Evolutionary conservation across 805 yeast species (phyloP).

Genomic region (Candida qinlingensis): DNA sequence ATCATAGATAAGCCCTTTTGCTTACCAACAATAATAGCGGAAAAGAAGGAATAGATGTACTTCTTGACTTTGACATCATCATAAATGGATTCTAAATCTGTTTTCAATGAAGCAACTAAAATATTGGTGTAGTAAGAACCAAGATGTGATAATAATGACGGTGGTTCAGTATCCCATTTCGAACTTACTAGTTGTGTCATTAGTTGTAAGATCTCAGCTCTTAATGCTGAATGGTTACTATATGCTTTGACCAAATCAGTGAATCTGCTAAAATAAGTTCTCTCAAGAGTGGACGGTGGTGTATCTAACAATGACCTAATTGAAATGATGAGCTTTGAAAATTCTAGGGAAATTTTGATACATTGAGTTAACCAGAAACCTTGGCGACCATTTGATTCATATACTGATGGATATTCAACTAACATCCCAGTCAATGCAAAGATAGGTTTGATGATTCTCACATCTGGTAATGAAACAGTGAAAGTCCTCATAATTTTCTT

Average conservation of each 20-base stretch:
- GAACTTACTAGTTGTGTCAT: slow-evolving; percentile 54
- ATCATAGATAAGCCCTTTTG: slow-evolving; percentile 76
- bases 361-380: slow-evolving; percentile 47
- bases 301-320: slow-evolving; percentile 46
- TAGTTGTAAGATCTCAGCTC: slow-evolving; percentile 48
- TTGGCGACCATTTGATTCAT: slow-evolving; percentile 37
- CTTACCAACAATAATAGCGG: slow-evolving; percentile 62
- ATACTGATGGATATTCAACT: slow-evolving; percentile 30
- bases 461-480: slow-evolving; percentile 44
- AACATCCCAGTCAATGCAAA: slow-evolving; percentile 44
- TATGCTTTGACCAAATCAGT: slow-evolving; percentile 56
- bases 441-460: slow-evolving; percentile 52
- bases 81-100: slow-evolving; percentile 54
- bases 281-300: slow-evolving; percentile 63
- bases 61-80: slow-evolving; percentile 49
- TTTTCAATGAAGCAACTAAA: slow-evolving; percentile 52
- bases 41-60: slow-evolving; percentile 55
- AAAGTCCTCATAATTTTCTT: slow-evolving; percentile 49
- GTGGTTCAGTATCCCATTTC: slow-evolving; percentile 53
- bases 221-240: slow-evolving; percentile 40
- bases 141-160: slow-evolving; percentile 77
- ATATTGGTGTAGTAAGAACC: slow-evolving; percentile 59
- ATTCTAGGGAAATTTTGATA: slow-evolving; percentile 45
- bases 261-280: slow-evolving; percentile 46
- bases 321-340: slow-evolving; percentile 50